Evolutionary conservation across 805 yeast genomes (phyloP).

Genomic region (Cyberlindnera xishuangbannaensis): DNA sequence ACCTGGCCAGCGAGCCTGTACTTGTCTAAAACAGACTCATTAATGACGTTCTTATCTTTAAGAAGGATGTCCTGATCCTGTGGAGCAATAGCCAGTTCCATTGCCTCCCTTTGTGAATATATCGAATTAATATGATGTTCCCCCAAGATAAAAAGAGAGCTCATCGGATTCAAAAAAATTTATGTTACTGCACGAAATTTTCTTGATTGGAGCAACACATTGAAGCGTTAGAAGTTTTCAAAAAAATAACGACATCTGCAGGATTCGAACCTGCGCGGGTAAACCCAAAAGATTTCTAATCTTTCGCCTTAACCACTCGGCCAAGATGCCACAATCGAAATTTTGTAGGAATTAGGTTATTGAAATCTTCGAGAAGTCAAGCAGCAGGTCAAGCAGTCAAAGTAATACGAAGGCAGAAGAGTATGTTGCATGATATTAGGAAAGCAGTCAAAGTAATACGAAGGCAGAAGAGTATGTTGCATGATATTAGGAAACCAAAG

Average conservation of each 20-base stretch:
- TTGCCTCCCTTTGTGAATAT: too few species aligned
- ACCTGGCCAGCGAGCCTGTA: slow-evolving; percentile 88
- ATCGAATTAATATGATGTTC: background rate
- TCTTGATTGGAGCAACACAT: slow-evolving; percentile 2
- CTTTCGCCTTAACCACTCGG: slow-evolving; percentile 68
- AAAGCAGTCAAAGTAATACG: too few species aligned
- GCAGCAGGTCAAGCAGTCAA: too few species aligned
- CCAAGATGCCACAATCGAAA: slow-evolving; percentile 39
- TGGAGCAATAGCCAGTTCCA: slow-evolving; percentile 73
- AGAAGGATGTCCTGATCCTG: slow-evolving; percentile 69
- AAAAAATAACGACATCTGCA: slow-evolving; percentile 58
- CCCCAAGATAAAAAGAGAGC: slow-evolving; percentile 3
- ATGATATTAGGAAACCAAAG: too few species aligned
- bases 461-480: too few species aligned
- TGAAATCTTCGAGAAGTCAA: too few species aligned
- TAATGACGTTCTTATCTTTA: slow-evolving; percentile 65
- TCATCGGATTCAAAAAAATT: slow-evolving; percentile 12
- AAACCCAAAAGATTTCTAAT: slow-evolving; percentile 55
- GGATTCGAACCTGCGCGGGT: slow-evolving; percentile 67
- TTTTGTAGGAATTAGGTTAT: too few species aligned
- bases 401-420: too few species aligned
- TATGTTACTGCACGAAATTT: slow-evolving; percentile 7
- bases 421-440: too few species aligned
- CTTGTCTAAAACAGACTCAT: slow-evolving; percentile 61
- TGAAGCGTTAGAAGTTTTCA: too few species aligned